Base-by-base conservation (phyloP, 192 early-diverging fungal species). In the Coemansia sp. region DNA sequence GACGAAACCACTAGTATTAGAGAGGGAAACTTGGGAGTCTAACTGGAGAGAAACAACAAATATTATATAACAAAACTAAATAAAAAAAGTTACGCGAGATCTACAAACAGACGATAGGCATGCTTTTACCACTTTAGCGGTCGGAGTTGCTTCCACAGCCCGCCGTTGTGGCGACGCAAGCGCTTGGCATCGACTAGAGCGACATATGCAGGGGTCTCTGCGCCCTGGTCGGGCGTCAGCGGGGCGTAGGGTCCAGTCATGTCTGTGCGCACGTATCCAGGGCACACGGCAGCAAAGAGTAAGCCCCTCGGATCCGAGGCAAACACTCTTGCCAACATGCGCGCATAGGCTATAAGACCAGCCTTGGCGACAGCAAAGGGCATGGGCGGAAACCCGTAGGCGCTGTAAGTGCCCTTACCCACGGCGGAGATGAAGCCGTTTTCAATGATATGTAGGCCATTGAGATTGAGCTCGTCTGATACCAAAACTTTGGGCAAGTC, bases 301-400 rank as follows among this genome's bases (percentile, higher is more conserved):
- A 83, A 59, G 29, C 61, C 56, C 21, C 77, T 69, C 17, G 69
- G 44, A 36, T 83, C 77, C 6, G 6, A 1, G 1, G 54, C 36
- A n/a, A 36, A 33, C 3, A 62, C 50, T 16, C 81, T 66, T 6
- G 81, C 81, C 59, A 83, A 62, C 68, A 83, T 72, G 3, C 77
- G 62, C 16, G 81, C 69, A 59, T 75, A 83, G 5, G 81, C 76
- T 10, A 83, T 78, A 29, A 83, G 64, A 0, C 81, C 81, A 1
- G 77, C 81, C 62, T 83, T 83, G 42, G 81, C 71, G 2, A 83
- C 81, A 4, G 72, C 77, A 70, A 77, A 82, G 11, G 79, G 79
- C 79, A 82, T 82, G 0, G 79, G 79, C 39, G 79, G 79, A 39
- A 82, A 82, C 0, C 79, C 79, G 40, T 82, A 82, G 34, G 11